These are phyloP conservation scores for Fusarium tricinctum DNA, from an alignment of 2,329 filamentous ascomycete genomes.

Conservation along the genomic window DNA sequence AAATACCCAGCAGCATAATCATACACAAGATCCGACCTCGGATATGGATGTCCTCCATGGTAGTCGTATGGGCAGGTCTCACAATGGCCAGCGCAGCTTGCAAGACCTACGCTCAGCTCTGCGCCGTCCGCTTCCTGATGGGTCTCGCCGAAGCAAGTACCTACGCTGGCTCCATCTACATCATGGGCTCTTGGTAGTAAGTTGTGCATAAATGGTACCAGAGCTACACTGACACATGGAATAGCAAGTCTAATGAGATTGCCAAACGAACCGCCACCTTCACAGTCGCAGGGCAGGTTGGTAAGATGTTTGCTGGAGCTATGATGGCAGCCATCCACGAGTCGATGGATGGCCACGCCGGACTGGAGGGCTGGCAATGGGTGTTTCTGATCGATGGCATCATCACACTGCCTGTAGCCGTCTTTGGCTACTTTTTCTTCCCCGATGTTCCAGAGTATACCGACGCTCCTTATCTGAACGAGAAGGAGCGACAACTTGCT, in stretches of 20 bases:
- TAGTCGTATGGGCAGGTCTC: slow-evolving; percentile 70
- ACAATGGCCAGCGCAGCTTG: slow-evolving; percentile 59
- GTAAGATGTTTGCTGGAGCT: slow-evolving; percentile 70
- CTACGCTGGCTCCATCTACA: slow-evolving; percentile 53
- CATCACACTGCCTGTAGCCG: slow-evolving; percentile 36
- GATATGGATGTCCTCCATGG: slow-evolving; percentile 71
- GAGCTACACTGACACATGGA: rapidly evolving
- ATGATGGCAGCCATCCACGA: slow-evolving; percentile 63
- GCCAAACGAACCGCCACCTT: slow-evolving; percentile 72
- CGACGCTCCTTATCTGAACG: slow-evolving; percentile 54
- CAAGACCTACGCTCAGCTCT: slow-evolving; percentile 51
- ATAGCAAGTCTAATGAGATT: slow-evolving; percentile 63
- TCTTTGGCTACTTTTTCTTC: slow-evolving; percentile 45
- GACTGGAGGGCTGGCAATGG: slow-evolving; percentile 64
- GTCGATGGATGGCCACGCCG: slow-evolving; percentile 56
- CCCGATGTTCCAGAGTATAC: slow-evolving; percentile 53
- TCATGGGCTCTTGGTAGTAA: slow-evolving; percentile 65
- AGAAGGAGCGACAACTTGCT: slow-evolving; percentile 53
- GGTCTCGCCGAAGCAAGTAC: slow-evolving; percentile 50
- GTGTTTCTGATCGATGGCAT: slow-evolving; percentile 48
- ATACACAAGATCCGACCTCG: slow-evolving; percentile 72
- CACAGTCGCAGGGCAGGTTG: slow-evolving; percentile 68
- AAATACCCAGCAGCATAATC: slow-evolving; percentile 69
- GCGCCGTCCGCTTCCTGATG: slow-evolving; percentile 48
- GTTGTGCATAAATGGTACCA: rapidly evolving